Evolutionary conservation across 2,329 filamentous ascomycete species (phyloP).

Genomic region (Trichoderma sp.): DNA sequence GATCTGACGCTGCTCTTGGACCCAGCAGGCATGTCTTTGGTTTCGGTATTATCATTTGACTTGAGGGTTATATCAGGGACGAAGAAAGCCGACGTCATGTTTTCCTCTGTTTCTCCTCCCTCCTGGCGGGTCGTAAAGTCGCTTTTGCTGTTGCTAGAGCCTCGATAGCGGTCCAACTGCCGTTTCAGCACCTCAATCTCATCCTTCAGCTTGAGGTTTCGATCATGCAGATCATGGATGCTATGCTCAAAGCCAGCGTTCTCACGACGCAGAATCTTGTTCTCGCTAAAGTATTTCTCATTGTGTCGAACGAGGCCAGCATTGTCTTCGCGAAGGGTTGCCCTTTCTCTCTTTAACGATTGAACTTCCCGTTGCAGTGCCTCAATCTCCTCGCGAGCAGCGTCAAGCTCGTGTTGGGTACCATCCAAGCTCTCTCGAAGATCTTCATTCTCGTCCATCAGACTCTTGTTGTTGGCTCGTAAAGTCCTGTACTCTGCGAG

Average conservation of each 20-base stretch:
- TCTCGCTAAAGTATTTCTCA: conserved; percentile 54
- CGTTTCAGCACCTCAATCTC: conserved; percentile 46
- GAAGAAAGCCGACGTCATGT: conserved; percentile 60
- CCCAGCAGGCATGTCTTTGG: conserved; percentile 30
- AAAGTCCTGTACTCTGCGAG: conserved; percentile 47
- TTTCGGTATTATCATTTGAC: conserved; percentile 39
- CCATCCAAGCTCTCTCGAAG: conserved; percentile 43
- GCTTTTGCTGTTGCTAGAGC: conserved; percentile 35
- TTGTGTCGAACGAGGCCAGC: conserved; percentile 53
- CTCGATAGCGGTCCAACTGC: conserved; percentile 43
- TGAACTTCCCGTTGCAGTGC: conserved; percentile 39
- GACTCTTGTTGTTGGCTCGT: conserved; percentile 39
- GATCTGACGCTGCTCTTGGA: conserved; percentile 31
- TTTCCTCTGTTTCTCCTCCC: conserved; percentile 45
- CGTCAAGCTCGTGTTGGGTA: conserved; percentile 43
- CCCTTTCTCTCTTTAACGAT: conserved; percentile 43
- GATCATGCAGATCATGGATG: conserved; percentile 45
- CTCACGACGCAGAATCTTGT: conserved; percentile 48
- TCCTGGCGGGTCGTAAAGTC: conserved; percentile 35
- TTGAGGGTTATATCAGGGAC: conserved; percentile 58
- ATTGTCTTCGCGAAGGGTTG: conserved; percentile 49
- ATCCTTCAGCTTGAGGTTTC: conserved; percentile 48
- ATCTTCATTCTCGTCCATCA: conserved; percentile 45
- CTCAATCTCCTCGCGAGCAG: conserved; percentile 42
- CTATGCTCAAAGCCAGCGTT: conserved; percentile 49